Percentiles rank a stretch among this genome's conserved stretches.
These are phyloP conservation scores for Piloderma croceum DNA, from an alignment of 768 basidiomycete genomes.

Conservation along the genomic window DNA sequence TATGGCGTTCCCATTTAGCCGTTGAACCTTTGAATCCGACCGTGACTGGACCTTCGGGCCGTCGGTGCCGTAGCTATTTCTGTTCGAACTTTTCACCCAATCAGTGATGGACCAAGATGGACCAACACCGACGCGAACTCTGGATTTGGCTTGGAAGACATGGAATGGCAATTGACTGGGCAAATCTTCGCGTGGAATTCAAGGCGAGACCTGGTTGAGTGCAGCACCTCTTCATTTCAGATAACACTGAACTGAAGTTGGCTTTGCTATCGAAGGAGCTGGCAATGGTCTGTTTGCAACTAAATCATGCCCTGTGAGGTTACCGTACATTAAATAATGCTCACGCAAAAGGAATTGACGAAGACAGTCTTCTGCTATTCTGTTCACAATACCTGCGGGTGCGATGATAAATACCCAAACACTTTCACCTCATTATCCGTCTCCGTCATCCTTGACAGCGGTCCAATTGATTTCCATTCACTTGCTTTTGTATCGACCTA, in stretches of 20 bases:
- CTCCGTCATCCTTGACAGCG: constrained; percentile 41
- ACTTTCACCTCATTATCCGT: constrained; percentile 54
- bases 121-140: no score
- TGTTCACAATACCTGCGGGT: constrained; percentile 67
- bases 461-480: constrained; percentile 79
- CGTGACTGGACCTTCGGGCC: no score
- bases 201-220: constrained; percentile 47
- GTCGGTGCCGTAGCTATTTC: no score
- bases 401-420: constrained; percentile 73
- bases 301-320: constrained; percentile 36
- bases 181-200: constrained; percentile 46
- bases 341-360: no score
- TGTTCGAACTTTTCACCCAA: no score
- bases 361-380: constrained; percentile 43
- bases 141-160: constrained; percentile 52
- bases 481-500: constrained; percentile 61
- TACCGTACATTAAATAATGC: no score
- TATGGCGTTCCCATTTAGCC: no score
- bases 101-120: no score
- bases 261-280: constrained; percentile 35
- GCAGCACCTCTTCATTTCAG: constrained; percentile 6
- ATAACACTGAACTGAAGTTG: no score
- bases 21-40: no score
- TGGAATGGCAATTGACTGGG: constrained; percentile 39
- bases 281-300: constrained; percentile 68